Evolutionary conservation across 352 stramenopile species (phyloP).

Genomic region (Phytophthora lateralis): DNA sequence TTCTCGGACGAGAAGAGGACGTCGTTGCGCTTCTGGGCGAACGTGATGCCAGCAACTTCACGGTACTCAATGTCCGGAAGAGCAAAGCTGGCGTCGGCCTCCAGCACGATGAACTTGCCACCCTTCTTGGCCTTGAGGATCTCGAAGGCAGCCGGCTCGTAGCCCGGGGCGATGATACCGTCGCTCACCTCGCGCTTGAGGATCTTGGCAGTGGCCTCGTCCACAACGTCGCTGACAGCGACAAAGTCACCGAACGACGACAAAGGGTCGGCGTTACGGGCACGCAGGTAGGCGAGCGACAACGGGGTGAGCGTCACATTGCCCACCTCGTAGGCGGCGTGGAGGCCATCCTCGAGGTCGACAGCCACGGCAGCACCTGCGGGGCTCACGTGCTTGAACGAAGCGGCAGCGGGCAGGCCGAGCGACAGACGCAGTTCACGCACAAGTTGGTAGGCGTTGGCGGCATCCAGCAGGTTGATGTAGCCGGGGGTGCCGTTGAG

Average conservation of each 20-base stretch:
- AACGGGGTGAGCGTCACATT: constrained; percentile 92
- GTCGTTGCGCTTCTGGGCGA: constrained; percentile 99
- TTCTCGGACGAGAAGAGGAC: constrained; percentile 91
- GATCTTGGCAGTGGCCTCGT: constrained; percentile 97
- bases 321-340: constrained; percentile 94
- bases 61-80: constrained; percentile 96
- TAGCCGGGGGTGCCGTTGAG: constrained; percentile 96
- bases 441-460: constrained; percentile 99
- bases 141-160: constrained; percentile 96
- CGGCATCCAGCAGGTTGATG: constrained; percentile 99
- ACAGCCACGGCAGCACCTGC: constrained; percentile 97
- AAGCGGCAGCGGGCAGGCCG: constrained; percentile 93
- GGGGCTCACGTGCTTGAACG: constrained; percentile 99
- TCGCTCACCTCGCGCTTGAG: constrained; percentile 99
- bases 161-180: constrained; percentile 98
- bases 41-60: constrained; percentile 98
- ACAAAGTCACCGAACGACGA: constrained; percentile 99
- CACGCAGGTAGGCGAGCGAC: constrained; percentile 97
- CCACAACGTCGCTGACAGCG: constrained; percentile 97
- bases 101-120: constrained; percentile 99
- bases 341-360: constrained; percentile 94
- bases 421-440: constrained; percentile 95
- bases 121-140: constrained; percentile 99
- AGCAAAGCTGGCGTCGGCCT: constrained; percentile 93
- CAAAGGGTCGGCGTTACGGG: constrained; percentile 98